Evolutionary conservation across 441 rosid species (phyloP), one percentile per base, ranked within the genome.

Genomic region (Codiaeum variegatum): DNA sequence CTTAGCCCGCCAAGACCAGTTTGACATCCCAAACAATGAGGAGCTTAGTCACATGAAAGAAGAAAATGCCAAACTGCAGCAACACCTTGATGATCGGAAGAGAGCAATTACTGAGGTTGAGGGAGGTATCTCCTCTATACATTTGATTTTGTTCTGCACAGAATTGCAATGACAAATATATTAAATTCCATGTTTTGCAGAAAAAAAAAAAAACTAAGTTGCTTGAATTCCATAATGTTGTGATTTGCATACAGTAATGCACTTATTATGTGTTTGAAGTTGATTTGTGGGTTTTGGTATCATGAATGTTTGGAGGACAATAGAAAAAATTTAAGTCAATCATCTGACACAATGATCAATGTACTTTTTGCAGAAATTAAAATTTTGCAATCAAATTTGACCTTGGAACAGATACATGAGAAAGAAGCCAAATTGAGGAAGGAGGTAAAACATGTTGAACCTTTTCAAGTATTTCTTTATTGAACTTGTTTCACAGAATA

Each of bases 1-100:
- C 78, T 67, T 94, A 47, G 98, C 99, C 38, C 86, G 89, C 71
- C 98, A 92, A 79, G 98, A 91, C 82, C 99, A 88, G 85, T 92
- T 91, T 65, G 82, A 91, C 66, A 91, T 92, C 73, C 97, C 94
- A 5, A 89, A 90, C 85, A 79, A n/a, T 0, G 95, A 91, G 61
- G 96, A 91, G 82, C 92, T 95, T 80, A 85, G 77, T 80, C 81
- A 15, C 40, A 92, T 92, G 97, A 92, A 92, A 78, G 93, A 87
- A 73, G 88, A 86, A n/a, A 95, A 90, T 74, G 82, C 83, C 60
- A 80, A 79, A 44, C 69, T 92, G 74, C 97, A 91, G 86, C 70
- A 86, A 64, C 88, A 83, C 72, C 80, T 92, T 31, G 77, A 73
- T 15, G 91, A 87, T 47, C 86, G 85, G 75, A 90, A 82, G 86